Percentiles rank a stretch among this genome's conserved stretches.
Evolutionary conservation across 331 rosid species (phyloP).

Genomic region (Saraca asoca): DNA sequence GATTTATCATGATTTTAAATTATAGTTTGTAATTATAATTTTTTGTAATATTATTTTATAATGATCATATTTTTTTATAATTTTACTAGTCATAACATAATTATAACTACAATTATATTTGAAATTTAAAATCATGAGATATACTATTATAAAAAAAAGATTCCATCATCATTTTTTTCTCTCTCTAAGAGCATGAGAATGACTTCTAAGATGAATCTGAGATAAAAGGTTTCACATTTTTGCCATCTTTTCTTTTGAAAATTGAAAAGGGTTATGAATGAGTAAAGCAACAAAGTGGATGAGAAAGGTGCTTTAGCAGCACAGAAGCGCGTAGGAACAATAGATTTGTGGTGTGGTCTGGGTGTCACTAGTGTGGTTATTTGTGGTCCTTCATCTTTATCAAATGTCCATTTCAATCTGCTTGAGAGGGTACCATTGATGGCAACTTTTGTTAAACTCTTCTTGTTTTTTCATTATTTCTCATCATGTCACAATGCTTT

Average conservation of each 20-base stretch:
- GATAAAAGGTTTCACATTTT: neutral
- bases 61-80: too few relatives aligned
- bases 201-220: too few relatives aligned
- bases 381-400: constrained; percentile 54
- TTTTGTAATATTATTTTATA: too few relatives aligned
- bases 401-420: constrained; percentile 59
- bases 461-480: constrained; percentile 25
- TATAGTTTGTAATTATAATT: too few relatives aligned
- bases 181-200: too few relatives aligned
- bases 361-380: constrained; percentile 31
- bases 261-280: constrained; percentile 37
- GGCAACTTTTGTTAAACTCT: constrained; percentile 26
- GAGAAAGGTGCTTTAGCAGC: constrained; percentile 46
- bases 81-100: too few relatives aligned
- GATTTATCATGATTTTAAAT: too few relatives aligned
- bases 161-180: too few relatives aligned
- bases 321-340: constrained; percentile 42
- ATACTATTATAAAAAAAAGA: too few relatives aligned
- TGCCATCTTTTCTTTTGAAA: constrained; percentile 7
- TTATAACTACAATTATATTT: too few relatives aligned
- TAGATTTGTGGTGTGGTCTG: constrained; percentile 8
- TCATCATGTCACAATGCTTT: constrained; percentile 17
- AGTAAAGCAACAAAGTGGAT: constrained; percentile 45
- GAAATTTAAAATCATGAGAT: too few relatives aligned
- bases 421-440: constrained; percentile 35